These are phyloP conservation scores for Myriosclerotinia duriaeana DNA, from an alignment of 2,329 filamentous ascomycete genomes.

Conservation along the genomic window DNA sequence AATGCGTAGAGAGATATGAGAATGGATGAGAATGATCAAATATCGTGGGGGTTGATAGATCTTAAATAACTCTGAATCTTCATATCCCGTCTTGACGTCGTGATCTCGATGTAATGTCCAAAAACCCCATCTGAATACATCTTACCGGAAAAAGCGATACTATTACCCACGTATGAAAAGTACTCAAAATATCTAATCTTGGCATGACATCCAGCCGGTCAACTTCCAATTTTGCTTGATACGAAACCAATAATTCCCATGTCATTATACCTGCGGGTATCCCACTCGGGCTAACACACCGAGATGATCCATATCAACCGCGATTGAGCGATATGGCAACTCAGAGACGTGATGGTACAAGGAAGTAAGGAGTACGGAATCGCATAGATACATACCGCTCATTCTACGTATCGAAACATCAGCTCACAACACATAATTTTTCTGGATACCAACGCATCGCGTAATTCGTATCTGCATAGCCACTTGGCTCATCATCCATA, in stretches of 20 bases:
- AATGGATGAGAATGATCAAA: neutral
- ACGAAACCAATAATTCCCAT: conserved; percentile 3
- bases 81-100: neutral
- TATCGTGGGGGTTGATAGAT: conserved; percentile 10
- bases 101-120: neutral
- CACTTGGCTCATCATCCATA: conserved; percentile 4
- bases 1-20: neutral
- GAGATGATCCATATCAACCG: neutral
- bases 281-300: conserved; percentile 10
- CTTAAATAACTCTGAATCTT: conserved; percentile 5
- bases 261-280: neutral
- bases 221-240: neutral
- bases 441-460: conserved; percentile 11
- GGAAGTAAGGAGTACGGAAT: conserved; percentile 17
- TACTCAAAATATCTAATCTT: neutral
- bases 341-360: conserved; percentile 15
- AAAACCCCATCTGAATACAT: neutral
- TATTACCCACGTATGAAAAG: neutral
- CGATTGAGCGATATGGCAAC: conserved; percentile 8
- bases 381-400: conserved; percentile 2
- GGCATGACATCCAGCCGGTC: neutral
- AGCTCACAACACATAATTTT: conserved; percentile 2
- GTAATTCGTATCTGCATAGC: conserved; percentile 24
- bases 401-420: conserved; percentile 5
- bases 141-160: neutral